Conservation (phyloP, 441 rosid genomes). For the Raphanus hybrid region DNA sequence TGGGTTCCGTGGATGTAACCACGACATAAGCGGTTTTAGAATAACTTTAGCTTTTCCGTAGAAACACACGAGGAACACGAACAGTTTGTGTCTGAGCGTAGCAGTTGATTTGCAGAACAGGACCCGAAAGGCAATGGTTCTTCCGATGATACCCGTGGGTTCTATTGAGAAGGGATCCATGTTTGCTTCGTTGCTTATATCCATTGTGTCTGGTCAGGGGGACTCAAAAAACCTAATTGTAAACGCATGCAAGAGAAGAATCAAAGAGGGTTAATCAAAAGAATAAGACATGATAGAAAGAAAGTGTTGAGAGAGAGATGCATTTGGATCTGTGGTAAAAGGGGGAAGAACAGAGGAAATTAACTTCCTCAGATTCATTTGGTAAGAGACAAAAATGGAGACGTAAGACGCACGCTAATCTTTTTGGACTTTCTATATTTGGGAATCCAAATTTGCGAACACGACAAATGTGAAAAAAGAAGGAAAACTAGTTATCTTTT, state of each 20-base stretch:
- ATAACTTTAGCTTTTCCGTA: conserved; percentile 44
- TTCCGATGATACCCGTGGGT: conserved; percentile 77
- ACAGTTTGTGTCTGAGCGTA: conserved; percentile 55
- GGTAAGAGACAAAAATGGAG: conserved; percentile 34
- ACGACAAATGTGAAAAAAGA: conserved; percentile 13
- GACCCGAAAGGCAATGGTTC: conserved; percentile 77
- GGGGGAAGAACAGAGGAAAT: conserved; percentile 19
- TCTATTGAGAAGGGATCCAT: conserved; percentile 79
- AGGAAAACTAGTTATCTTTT: neutral
- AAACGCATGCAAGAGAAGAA: neutral
- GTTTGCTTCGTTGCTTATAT: conserved; percentile 80
- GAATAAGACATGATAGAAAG: conserved; percentile 1
- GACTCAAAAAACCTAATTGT: conserved; percentile 14
- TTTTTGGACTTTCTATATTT: conserved; percentile 34
- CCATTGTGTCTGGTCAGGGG: conserved; percentile 49
- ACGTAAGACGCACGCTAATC: conserved; percentile 23
- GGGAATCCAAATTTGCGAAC: conserved; percentile 20
- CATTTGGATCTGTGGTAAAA: conserved; percentile 22
- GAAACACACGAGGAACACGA: conserved; percentile 43
- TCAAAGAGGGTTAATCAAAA: neutral
- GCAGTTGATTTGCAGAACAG: conserved; percentile 72
- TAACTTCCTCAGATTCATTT: conserved; percentile 17
- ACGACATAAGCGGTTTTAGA: conserved; percentile 59
- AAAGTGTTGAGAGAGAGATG: conserved; percentile 11
- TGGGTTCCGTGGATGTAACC: conserved; percentile 92